These are phyloP conservation scores for Suaeda aralocaspica DNA, from an alignment of 148 eudicot genomes.

Conservation along the genomic window DNA sequence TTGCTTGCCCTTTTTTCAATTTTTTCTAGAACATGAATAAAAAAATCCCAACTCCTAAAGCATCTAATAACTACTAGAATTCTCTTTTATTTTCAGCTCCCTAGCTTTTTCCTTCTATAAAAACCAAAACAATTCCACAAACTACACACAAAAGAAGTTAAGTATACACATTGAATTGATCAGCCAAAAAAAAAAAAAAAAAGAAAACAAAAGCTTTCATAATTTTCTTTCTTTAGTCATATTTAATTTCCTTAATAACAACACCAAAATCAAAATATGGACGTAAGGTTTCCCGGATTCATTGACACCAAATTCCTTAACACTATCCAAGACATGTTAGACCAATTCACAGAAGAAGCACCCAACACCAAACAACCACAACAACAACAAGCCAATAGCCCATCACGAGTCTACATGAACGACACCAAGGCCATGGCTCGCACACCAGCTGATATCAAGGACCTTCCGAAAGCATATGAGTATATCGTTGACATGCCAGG, in stretches of 20 bases:
- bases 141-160: no score
- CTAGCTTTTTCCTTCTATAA: no score
- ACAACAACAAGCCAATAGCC: constrained; percentile 14
- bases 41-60: no score
- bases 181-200: no score
- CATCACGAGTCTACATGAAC: constrained; percentile 34
- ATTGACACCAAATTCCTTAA: background rate
- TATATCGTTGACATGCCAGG: constrained; percentile 82
- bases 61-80: no score
- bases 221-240: no score
- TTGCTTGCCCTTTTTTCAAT: no score
- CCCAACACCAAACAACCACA: background rate
- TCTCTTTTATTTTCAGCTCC: no score
- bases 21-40: no score
- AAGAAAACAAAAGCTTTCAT: no score
- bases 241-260: background rate
- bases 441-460: constrained; percentile 61
- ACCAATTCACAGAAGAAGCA: background rate
- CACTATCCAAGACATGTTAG: background rate
- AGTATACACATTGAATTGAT: no score
- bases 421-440: constrained; percentile 68
- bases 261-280: background rate
- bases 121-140: no score
- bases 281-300: background rate
- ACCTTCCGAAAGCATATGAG: constrained; percentile 46